These are phyloP conservation scores for Coniferiporia sulphurascens DNA, from an alignment of 1,284 basidiomycete genomes.

Conservation along the genomic window DNA sequence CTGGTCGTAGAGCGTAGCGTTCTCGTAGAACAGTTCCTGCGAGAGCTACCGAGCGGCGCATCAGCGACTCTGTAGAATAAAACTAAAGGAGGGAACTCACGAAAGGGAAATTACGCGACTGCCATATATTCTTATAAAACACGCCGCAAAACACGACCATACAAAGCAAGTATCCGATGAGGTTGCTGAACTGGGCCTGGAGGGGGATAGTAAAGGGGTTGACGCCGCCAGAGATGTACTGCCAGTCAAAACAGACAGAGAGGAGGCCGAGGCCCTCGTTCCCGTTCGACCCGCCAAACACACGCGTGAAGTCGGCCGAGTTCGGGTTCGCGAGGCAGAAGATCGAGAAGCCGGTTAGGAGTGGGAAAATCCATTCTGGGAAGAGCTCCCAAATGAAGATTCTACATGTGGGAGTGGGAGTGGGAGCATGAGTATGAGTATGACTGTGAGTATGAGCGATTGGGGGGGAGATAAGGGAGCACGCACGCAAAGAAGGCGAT, in stretches of 20 bases:
- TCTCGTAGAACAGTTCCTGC: slow-evolving; percentile 47
- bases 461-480: neutral
- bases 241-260: slow-evolving; percentile 56
- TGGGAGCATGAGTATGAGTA: too few species aligned
- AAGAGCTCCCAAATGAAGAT: slow-evolving; percentile 35
- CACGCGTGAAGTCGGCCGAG: slow-evolving; percentile 42
- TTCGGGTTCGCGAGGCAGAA: slow-evolving; percentile 55
- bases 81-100: slow-evolving; percentile 21
- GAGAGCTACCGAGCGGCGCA: slow-evolving; percentile 30
- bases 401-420: neutral
- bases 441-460: too few species aligned
- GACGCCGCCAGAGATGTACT: slow-evolving; percentile 21
- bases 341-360: slow-evolving; percentile 41
- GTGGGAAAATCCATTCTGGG: slow-evolving; percentile 47
- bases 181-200: slow-evolving; percentile 32
- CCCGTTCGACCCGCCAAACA: slow-evolving; percentile 59
- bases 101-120: slow-evolving; percentile 45
- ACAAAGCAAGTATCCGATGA: slow-evolving; percentile 41
- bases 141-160: slow-evolving; percentile 40
- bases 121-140: slow-evolving; percentile 45
- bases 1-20: slow-evolving; percentile 46
- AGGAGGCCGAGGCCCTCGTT: slow-evolving; percentile 53
- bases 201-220: slow-evolving; percentile 40
- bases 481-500: slow-evolving; percentile 39
- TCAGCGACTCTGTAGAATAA: neutral